phyloP scores from a whole-genome alignment of 805 yeast species.

The Tetrapisispora fleetii region DNA sequence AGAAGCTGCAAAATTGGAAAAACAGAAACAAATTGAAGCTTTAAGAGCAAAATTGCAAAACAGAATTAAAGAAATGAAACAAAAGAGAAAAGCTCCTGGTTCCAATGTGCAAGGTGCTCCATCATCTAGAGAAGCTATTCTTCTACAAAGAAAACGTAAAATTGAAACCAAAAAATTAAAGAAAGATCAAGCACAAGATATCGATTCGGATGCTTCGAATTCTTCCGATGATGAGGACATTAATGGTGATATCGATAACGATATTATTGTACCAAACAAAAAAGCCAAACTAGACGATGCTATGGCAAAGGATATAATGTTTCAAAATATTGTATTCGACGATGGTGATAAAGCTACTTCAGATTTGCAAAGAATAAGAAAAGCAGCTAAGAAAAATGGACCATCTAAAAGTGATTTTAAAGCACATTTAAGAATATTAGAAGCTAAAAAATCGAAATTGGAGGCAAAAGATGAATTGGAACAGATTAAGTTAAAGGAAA shows the following conservation, averaged over 20 bases:
- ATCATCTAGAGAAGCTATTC: conserved; percentile 69
- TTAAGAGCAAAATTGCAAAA: conserved; percentile 71
- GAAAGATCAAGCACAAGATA: conserved; percentile 34
- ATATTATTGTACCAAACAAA: conserved; percentile 9
- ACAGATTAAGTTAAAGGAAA: conserved; percentile 47
- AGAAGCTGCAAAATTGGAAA: conserved; percentile 24
- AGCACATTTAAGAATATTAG: conserved; percentile 70
- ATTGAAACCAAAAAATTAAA: conserved; percentile 26
- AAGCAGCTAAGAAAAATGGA: conserved; percentile 50
- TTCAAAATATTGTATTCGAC: conserved; percentile 70
- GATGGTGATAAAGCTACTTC: conserved; percentile 76
- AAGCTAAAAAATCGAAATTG: conserved; percentile 59
- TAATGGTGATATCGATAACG: conserved; percentile 17
- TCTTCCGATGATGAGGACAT: conserved; percentile 29
- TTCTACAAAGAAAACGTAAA: conserved; percentile 51
- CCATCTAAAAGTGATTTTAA: conserved; percentile 77
- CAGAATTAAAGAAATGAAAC: conserved; percentile 59
- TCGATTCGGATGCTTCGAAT: conserved; percentile 20
- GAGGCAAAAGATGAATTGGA: conserved; percentile 54
- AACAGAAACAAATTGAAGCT: conserved; percentile 48
- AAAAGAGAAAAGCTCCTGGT: conserved; percentile 88
- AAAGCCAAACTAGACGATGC: conserved; percentile 24
- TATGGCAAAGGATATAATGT: conserved; percentile 39
- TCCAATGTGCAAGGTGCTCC: conserved; percentile 72
- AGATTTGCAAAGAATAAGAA: conserved; percentile 52